Evolutionary conservation across 1,139 yeast species (phyloP), one percentile per base, ranked within the genome.

Genomic region (Lodderomyces metapsilosis): DNA sequence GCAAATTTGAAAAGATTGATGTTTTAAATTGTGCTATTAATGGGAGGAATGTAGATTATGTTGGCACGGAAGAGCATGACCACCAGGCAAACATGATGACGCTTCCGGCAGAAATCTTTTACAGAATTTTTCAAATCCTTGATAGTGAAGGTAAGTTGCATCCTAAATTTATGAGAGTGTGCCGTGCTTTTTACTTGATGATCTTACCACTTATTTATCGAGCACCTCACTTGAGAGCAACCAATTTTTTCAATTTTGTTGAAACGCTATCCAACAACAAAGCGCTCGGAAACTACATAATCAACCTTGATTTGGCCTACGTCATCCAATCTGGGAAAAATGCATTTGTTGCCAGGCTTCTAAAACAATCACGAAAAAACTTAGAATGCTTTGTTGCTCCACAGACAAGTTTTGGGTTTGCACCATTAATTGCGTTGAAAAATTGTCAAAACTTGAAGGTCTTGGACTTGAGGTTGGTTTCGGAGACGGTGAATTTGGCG

Each of bases 261-360:
- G 88, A 84, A 9, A 68, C 91, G 1, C 69, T 91, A 23, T 66
- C 82, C 7, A 49, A 52, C 32, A 74, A 66, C 50, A 74, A 71
- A 49, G 50, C 55, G 25, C 56, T 73, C 18, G 78, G 76, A 3
- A 57, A 64, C 17, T 58, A 71, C 46, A 82, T 85, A 12, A 63
- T 64, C 40, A 66, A 66, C 11, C 68, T 92, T 27, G 94, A 92
- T 57, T 67, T 92, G 37, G 75, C 95, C 8, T 74, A 80, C 42
- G 88, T 91, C 40, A 80, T 88, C 43, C 98, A 92, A 60, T 76
- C 88, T 34, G 98, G 98, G n/a, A 89, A 87, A 57, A 92, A 89
- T 62, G 92, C 97, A 1, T 85, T 74, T 59, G 91, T 92, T 16
- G 88, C 97, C 1, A 84, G 86, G 50, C 58, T 92, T 5, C 65